Conservation (phyloP, 169 alveolate genomes). For the Plasmodium knowlesi region DNA sequence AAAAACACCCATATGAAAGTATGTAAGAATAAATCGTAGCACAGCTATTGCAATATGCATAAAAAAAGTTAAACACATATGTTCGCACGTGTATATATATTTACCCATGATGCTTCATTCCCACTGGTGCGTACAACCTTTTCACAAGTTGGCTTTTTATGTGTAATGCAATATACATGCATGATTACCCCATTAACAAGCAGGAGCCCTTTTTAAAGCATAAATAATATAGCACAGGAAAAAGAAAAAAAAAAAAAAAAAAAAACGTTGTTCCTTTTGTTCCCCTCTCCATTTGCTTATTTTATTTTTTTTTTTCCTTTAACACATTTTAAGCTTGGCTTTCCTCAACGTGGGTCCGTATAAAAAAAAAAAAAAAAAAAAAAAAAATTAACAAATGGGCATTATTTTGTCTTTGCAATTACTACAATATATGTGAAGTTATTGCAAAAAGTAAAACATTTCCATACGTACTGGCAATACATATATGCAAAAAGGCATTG, state of each 20-base stretch:
- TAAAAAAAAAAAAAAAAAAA: neutral
- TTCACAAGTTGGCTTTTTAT: neutral
- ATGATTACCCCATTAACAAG: neutral
- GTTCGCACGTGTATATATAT: neutral
- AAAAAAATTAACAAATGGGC: neutral
- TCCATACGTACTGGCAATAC: neutral
- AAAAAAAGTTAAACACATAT: neutral
- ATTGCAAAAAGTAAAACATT: neutral
- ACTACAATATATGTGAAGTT: neutral
- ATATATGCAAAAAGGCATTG: neutral
- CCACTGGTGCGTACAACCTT: neutral
- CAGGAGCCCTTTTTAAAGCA: neutral
- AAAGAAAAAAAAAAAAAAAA: neutral
- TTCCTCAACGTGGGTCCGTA: neutral
- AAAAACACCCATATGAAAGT: neutral
- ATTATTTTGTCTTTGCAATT: neutral
- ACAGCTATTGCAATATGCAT: neutral
- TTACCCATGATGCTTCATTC: neutral
- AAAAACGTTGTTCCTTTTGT: neutral
- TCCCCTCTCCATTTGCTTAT: neutral
- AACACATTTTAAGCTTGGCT: neutral
- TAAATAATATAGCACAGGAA: neutral
- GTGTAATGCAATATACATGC: neutral
- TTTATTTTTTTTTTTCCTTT: neutral
- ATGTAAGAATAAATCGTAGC: neutral